phyloP scores from a whole-genome alignment of 176 grass and related monocot genomes.

The Juncus inflexus region DNA sequence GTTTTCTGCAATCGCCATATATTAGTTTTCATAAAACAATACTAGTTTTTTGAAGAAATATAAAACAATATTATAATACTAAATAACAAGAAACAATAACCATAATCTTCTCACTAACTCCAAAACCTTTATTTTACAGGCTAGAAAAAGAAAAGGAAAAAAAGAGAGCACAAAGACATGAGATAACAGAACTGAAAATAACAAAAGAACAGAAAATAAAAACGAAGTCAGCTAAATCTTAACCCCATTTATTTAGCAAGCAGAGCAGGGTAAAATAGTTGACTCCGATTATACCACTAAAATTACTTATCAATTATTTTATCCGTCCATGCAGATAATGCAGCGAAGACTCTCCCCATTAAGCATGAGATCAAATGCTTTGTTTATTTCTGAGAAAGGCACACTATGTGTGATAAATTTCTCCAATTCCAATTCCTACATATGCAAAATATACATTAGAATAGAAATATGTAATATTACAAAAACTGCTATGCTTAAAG shows the following conservation, averaged over 20 bases:
- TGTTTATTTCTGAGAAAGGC: constrained; percentile 85
- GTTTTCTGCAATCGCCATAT: too few relatives aligned
- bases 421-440: constrained; percentile 79
- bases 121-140: too few relatives aligned
- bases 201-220: background rate
- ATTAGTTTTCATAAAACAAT: too few relatives aligned
- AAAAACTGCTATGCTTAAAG: background rate
- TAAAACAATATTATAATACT: too few relatives aligned
- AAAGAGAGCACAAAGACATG: too few relatives aligned
- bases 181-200: too few relatives aligned
- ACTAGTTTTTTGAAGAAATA: too few relatives aligned
- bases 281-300: background rate
- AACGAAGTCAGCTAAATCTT: constrained; percentile 1
- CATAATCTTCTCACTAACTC: too few relatives aligned
- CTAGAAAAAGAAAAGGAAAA: too few relatives aligned
- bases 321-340: constrained; percentile 74
- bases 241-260: constrained; percentile 3
- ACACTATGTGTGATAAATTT: constrained; percentile 94
- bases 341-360: constrained; percentile 69
- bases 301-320: constrained; percentile 10
- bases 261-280: background rate
- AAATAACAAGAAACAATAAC: too few relatives aligned
- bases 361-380: constrained; percentile 85
- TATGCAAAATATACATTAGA: background rate
- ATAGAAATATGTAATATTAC: background rate